Base-by-base conservation (phyloP, 164 flowering plant species). In the Kalanchoe fedtschenkoi region DNA sequence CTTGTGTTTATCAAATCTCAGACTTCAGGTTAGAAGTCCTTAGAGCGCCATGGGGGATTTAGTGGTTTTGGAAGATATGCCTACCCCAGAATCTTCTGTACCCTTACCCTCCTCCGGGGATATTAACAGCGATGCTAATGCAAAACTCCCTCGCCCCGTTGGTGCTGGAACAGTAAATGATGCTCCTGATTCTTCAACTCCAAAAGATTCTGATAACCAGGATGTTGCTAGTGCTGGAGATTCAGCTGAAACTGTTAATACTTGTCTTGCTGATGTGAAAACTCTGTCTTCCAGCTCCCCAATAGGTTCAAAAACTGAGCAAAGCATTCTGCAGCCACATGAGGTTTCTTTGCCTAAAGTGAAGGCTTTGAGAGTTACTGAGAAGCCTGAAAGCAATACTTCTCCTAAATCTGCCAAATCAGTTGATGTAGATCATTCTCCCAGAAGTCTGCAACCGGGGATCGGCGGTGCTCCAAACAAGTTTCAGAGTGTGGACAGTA, bases 11-110 rank as follows among this genome's bases (percentile, higher is more conserved):
- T 37, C 0, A 2, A 13, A 13, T 51, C 21, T 13, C 32, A 26
- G 56, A 51, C 56, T 51, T 51, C 56, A 51, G 56, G 32, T 51
- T 11, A 24, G 56, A 26, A 26, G 56, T 51, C 32, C 56, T 26
- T 51, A 24, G 15, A 51, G 56, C 6, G 30, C 55, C 4, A 51
- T 26, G 56, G 56, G 56, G 28, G 56, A 51, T 51, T 26, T 51
- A 26, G 56, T 51, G 29, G 54, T 21, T 21, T 22, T 14, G 1
- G 54, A 22, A 47, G 29, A 47, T 29, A 5, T 51, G 16, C 56
- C 32, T 26, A 11, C 30, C 26, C n/a, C 32, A 51, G 32, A 51
- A 26, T 14, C 56, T 26, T 26, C 32, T 51, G 26, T 3, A 51
- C 28, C 32, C 32, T n/a, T n/a, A n/a, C n/a, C n/a, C n/a, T n/a